These are phyloP conservation scores for sorghum (Sorghum bicolor) DNA, from an alignment of 176 grass and related monocot genomes.

Conservation along the genomic window DNA sequence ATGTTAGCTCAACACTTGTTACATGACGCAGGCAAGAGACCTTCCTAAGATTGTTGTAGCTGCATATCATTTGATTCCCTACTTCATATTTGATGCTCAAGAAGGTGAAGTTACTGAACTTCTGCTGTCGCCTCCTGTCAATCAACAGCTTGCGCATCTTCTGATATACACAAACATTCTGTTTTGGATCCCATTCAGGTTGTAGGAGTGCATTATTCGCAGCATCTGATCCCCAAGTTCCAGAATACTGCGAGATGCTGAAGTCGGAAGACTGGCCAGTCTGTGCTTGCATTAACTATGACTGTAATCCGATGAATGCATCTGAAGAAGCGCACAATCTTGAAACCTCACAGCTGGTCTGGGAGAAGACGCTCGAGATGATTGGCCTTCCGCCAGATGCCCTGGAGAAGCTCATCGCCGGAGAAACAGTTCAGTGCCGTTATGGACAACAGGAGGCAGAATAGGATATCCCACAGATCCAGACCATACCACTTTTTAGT, in stretches of 20 bases:
- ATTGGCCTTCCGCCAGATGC: constrained; percentile 70
- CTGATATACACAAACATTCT: constrained; percentile 1
- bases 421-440: constrained; percentile 58
- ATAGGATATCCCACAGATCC: not conserved
- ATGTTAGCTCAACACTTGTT: not conserved
- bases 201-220: constrained; percentile 87
- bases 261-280: constrained; percentile 96
- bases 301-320: constrained; percentile 85
- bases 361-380: constrained; percentile 88
- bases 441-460: constrained; percentile 44
- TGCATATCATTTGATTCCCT: constrained; percentile 82
- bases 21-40: constrained; percentile 71
- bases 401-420: constrained; percentile 71
- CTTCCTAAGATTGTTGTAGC: constrained; percentile 71
- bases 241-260: constrained; percentile 71
- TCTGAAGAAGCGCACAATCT: constrained; percentile 93
- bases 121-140: not conserved
- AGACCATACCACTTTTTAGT: not conserved
- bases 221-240: constrained; percentile 79
- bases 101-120: constrained; percentile 52
- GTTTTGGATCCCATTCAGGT: constrained; percentile 44
- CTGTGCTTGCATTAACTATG: constrained; percentile 77
- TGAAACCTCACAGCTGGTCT: constrained; percentile 59
- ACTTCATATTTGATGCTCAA: constrained; percentile 90
- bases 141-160: not conserved